phyloP scores from a whole-genome alignment of 495 filamentous ascomycete species.

The Penicilliopsis zonata region DNA sequence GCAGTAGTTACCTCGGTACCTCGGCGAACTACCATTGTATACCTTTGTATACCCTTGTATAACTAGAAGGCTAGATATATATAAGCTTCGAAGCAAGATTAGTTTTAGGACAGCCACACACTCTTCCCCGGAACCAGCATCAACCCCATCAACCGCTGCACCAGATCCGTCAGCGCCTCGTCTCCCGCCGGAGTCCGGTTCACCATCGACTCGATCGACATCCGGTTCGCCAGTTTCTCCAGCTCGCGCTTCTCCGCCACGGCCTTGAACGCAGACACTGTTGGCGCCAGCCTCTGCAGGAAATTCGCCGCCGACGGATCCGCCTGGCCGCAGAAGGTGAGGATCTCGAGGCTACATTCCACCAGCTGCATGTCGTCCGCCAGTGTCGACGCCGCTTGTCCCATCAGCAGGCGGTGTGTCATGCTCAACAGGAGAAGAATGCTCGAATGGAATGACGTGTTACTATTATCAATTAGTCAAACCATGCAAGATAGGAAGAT shows the following conservation, averaged over 20 bases:
- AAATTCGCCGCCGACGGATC: neutral
- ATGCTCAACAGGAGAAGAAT: neutral
- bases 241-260: neutral
- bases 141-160: neutral
- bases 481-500: neutral
- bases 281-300: neutral
- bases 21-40: no score
- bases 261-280: neutral
- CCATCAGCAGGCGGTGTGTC: neutral
- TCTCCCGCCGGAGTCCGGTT: neutral
- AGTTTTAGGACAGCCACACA: no score
- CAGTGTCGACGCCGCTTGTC: neutral
- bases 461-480: neutral
- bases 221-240: neutral
- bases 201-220: neutral
- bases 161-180: neutral
- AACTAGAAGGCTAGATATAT: no score
- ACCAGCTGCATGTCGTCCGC: neutral
- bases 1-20: no score
- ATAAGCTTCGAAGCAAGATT: no score
- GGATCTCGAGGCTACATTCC: neutral
- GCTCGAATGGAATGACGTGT: neutral
- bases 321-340: neutral
- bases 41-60: no score
- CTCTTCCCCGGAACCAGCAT: neutral